Percentiles rank a stretch among this genome's conserved stretches.
phyloP scores from a whole-genome alignment of 1,284 basidiomycete genomes.

The Ceratobasidium sp. region DNA sequence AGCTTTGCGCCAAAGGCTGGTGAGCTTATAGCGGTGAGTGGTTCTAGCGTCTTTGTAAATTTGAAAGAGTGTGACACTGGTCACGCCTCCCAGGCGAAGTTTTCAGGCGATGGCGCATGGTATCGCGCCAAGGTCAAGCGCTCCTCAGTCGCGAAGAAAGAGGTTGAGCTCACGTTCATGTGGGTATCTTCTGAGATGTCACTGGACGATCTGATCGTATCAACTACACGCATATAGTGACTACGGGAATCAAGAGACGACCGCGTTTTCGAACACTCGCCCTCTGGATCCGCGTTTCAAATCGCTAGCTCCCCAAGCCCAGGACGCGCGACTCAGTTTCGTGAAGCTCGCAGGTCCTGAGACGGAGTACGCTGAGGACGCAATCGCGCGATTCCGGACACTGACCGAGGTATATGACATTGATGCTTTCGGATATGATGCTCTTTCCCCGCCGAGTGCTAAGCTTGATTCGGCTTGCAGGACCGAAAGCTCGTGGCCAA shows the following conservation, averaged over 20 bases:
- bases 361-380: conserved; percentile 88
- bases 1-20: conserved; percentile 84
- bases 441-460: conserved; percentile 23
- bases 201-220: neutral
- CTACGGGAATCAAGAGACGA: conserved; percentile 90
- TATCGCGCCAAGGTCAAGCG: conserved; percentile 92
- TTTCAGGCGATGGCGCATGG: conserved; percentile 88
- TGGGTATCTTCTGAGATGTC: conserved; percentile 23
- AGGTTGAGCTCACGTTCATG: conserved; percentile 89
- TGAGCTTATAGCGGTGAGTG: conserved; percentile 85
- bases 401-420: conserved; percentile 70
- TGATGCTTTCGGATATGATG: conserved; percentile 13
- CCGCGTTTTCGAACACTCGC: conserved; percentile 76
- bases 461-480: conserved; percentile 50
- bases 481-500: conserved; percentile 92
- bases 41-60: conserved; percentile 39
- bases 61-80: conserved; percentile 26
- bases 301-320: conserved; percentile 81
- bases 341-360: conserved; percentile 82
- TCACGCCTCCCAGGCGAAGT: conserved; percentile 65
- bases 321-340: conserved; percentile 87
- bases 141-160: conserved; percentile 84
- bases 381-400: conserved; percentile 84
- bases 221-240: conserved; percentile 58
- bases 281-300: conserved; percentile 90